phyloP scores from a whole-genome alignment of 176 grass and related monocot species.

The Typha latifolia region DNA sequence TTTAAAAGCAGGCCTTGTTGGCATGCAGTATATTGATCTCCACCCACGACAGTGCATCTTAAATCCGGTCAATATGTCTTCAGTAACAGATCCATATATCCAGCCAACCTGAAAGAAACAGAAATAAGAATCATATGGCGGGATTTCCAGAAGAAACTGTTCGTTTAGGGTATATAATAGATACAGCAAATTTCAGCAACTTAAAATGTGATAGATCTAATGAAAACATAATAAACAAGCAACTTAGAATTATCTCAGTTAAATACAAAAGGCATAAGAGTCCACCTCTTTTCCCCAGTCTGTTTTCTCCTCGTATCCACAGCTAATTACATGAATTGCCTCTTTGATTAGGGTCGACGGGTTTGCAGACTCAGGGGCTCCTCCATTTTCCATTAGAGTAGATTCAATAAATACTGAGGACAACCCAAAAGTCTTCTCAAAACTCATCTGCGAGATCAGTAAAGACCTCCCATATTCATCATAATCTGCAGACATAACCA shows the following conservation, averaged over 20 bases:
- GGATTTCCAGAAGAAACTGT: not conserved
- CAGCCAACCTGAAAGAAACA: slow-evolving; percentile 57
- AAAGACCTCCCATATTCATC: slow-evolving; percentile 83
- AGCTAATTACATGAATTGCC: slow-evolving; percentile 94
- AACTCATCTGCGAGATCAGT: slow-evolving; percentile 95
- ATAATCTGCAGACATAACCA: slow-evolving; percentile 54
- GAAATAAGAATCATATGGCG: slow-evolving; percentile 13
- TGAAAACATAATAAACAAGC: too few species aligned
- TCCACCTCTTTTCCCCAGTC: slow-evolving; percentile 98
- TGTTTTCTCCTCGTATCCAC: slow-evolving; percentile 98
- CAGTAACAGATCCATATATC: slow-evolving; percentile 98
- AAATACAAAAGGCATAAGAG: not conserved
- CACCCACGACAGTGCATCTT: slow-evolving; percentile 99
- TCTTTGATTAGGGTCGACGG: slow-evolving; percentile 87
- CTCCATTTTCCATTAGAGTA: slow-evolving; percentile 94
- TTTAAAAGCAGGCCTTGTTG: slow-evolving; percentile 79
- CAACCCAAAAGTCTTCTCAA: slow-evolving; percentile 80
- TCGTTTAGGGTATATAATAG: not conserved
- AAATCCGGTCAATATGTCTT: slow-evolving; percentile 83
- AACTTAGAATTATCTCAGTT: not conserved
- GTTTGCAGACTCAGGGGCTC: slow-evolving; percentile 62
- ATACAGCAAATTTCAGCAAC: not conserved
- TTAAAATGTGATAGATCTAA: too few species aligned
- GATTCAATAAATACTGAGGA: slow-evolving; percentile 94
- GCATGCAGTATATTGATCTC: slow-evolving; percentile 98